phyloP scores from a whole-genome alignment of 2,329 filamentous ascomycete species.

The Paraconiothyrium brasiliense region DNA sequence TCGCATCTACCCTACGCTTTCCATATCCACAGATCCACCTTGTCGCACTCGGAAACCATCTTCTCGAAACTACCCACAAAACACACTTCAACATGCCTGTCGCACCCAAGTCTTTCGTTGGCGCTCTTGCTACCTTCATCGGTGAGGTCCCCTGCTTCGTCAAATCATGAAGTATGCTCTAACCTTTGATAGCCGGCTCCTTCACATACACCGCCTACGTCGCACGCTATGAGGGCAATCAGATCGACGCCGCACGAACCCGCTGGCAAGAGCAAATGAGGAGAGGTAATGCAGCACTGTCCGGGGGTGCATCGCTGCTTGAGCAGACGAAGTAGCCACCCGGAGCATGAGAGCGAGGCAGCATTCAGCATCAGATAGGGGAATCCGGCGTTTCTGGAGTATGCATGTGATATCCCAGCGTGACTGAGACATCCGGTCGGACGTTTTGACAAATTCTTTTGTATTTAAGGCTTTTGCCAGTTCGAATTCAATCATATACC shows the following conservation, averaged over 20 bases:
- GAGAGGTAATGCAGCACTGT: constrained; percentile 20
- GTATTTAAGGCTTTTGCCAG: constrained; percentile 1
- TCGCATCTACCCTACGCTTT: neutral
- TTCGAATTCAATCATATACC: neutral
- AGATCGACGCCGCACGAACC: constrained; percentile 43
- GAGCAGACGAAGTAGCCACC: constrained; percentile 9
- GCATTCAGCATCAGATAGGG: neutral
- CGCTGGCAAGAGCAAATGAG: constrained; percentile 44
- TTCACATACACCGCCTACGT: constrained; percentile 46
- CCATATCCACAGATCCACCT: neutral
- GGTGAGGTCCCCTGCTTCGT: constrained; percentile 28
- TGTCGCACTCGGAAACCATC: constrained; percentile 1
- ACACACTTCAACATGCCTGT: constrained; percentile 39
- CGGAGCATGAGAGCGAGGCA: neutral
- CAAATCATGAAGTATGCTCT: constrained; percentile 10
- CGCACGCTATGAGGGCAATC: constrained; percentile 43
- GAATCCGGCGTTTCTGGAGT: constrained; percentile 2
- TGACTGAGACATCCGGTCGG: constrained; percentile 6
- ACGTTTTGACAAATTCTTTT: neutral
- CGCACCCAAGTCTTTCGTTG: constrained; percentile 43
- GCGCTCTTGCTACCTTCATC: constrained; percentile 43
- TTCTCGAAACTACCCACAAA: neutral
- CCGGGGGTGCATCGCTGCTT: constrained; percentile 11
- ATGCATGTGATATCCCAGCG: constrained; percentile 9
- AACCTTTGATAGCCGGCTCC: constrained; percentile 31